Evolutionary conservation across 1,139 yeast genomes (phyloP).

Genomic region (Sugiyamaella pinicola): DNA sequence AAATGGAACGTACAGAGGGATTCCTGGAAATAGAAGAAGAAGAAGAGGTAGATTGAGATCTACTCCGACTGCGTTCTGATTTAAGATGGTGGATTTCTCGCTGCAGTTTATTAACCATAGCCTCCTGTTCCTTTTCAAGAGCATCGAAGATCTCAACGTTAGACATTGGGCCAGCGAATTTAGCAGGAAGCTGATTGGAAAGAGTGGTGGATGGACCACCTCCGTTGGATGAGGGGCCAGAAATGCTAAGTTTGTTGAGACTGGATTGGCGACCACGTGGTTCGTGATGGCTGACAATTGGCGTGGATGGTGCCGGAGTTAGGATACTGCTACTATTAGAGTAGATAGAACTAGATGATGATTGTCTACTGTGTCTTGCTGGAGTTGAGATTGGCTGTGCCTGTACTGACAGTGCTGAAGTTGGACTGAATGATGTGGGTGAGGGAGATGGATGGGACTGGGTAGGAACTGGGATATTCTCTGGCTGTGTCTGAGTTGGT

Average conservation of each 20-base stretch:
- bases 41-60: conserved; percentile 39
- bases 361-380: conserved; percentile 18
- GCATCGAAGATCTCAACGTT: conserved; percentile 37
- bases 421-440: conserved; percentile 9
- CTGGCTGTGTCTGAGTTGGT: neutral
- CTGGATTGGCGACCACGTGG: conserved; percentile 17
- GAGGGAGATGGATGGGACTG: conserved; percentile 8
- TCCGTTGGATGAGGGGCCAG: neutral
- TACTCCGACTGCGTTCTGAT: conserved; percentile 36
- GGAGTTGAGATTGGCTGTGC: conserved; percentile 15
- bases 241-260: conserved; percentile 4
- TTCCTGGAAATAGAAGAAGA: conserved; percentile 39
- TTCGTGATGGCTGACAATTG: conserved; percentile 8
- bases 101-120: conserved; percentile 44
- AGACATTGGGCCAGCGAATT: conserved; percentile 17
- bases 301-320: conserved; percentile 15
- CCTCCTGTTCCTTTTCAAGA: conserved; percentile 44
- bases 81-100: conserved; percentile 40
- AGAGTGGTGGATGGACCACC: conserved; percentile 1
- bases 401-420: neutral
- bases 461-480: conserved; percentile 3
- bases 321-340: conserved; percentile 11
- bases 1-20: conserved; percentile 36
- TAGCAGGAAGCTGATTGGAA: conserved; percentile 13
- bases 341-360: conserved; percentile 18